These are phyloP conservation scores for Hypsizygus marmoreus DNA, from an alignment of 768 basidiomycete genomes.

Conservation along the genomic window DNA sequence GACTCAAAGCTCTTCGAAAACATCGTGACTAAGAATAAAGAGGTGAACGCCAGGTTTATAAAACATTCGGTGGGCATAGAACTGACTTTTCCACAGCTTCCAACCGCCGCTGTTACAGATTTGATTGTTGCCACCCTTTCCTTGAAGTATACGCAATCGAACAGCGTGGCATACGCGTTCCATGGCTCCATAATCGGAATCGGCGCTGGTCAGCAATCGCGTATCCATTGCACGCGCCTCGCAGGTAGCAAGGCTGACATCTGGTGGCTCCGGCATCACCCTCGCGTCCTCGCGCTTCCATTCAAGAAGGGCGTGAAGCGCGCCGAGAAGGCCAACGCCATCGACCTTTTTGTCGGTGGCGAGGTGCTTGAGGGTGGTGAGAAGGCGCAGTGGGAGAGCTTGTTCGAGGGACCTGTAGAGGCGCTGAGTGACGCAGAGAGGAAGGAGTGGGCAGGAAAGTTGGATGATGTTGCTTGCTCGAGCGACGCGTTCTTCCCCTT, in stretches of 20 bases:
- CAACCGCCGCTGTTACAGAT: slow-evolving; percentile 78
- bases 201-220: slow-evolving; percentile 97
- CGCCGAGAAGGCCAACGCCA: slow-evolving; percentile 97
- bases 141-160: slow-evolving; percentile 98
- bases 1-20: slow-evolving; percentile 80
- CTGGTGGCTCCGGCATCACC: slow-evolving; percentile 99
- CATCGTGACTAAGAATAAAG: slow-evolving; percentile 86
- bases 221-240: slow-evolving; percentile 98
- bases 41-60: no score
- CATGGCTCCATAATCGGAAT: slow-evolving; percentile 93
- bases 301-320: slow-evolving; percentile 98
- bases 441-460: slow-evolving; percentile 67
- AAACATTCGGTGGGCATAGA: no score
- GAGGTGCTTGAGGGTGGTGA: slow-evolving; percentile 89
- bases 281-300: slow-evolving; percentile 86
- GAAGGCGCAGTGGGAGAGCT: slow-evolving; percentile 84
- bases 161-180: slow-evolving; percentile 95
- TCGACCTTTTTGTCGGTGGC: slow-evolving; percentile 93
- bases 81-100: slow-evolving; percentile 52
- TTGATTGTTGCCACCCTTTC: slow-evolving; percentile 95
- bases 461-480: slow-evolving; percentile 89
- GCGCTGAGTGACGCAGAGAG: slow-evolving; percentile 71
- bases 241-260: slow-evolving; percentile 98
- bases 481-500: slow-evolving; percentile 99
- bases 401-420: slow-evolving; percentile 75